Percentiles rank a stretch among this genome's conserved stretches.
Evolutionary conservation across 192 early-diverging fungal genomes (phyloP).

Genomic region (Borealophlyctis nickersoniae): DNA sequence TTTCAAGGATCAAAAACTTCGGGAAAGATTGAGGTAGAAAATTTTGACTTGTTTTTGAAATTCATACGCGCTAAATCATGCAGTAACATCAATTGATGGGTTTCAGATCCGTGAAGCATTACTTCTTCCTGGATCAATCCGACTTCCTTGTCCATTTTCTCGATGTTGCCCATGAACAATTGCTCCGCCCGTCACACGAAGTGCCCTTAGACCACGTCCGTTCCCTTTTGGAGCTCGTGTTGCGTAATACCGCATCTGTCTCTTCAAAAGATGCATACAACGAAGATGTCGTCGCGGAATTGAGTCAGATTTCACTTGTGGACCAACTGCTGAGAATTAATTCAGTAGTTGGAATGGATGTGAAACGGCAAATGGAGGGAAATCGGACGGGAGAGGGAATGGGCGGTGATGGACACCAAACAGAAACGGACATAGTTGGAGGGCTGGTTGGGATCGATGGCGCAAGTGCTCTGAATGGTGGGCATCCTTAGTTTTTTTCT

Average conservation of each 20-base stretch:
- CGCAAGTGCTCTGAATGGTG: not conserved
- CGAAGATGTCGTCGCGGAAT: conserved; percentile 79
- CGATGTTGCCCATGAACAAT: conserved; percentile 76
- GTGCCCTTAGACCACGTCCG: conserved; percentile 72
- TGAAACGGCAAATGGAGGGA: conserved; percentile 20
- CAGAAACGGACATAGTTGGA: not conserved
- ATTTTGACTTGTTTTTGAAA: conserved; percentile 1
- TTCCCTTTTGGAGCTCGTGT: conserved; percentile 80
- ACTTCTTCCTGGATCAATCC: conserved; percentile 87
- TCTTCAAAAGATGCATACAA: conserved; percentile 63
- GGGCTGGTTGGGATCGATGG: not conserved
- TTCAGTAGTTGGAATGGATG: conserved; percentile 45
- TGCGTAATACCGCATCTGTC: conserved; percentile 82
- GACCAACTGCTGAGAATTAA: conserved; percentile 74
- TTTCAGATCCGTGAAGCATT: conserved; percentile 81
- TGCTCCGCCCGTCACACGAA: conserved; percentile 67
- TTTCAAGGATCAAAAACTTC: conserved; percentile 72
- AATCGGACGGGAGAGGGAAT: conserved; percentile 5
- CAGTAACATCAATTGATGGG: too few relatives aligned
- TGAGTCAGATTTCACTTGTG: conserved; percentile 59
- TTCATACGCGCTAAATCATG: conserved; percentile 3
- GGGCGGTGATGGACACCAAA: conserved; percentile 3
- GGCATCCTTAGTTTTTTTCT: not conserved
- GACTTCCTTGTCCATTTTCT: conserved; percentile 94
- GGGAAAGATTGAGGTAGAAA: conserved; percentile 64